These are phyloP conservation scores for Xylaria multiplex DNA, from an alignment of 2,329 filamentous ascomycete species.

Conservation along the genomic window DNA sequence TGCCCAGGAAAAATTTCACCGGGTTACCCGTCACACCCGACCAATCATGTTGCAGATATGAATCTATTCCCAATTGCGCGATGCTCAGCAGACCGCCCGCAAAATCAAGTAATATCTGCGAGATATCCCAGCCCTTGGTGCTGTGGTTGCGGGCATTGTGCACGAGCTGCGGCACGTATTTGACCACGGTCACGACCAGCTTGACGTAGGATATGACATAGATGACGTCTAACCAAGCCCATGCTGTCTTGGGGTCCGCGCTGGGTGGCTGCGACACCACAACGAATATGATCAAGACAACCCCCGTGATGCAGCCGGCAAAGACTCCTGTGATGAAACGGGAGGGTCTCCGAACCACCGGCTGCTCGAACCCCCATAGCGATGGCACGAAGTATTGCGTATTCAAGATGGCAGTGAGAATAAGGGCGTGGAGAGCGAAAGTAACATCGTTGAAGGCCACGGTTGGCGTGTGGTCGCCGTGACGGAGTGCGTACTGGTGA, in stretches of 20 bases:
- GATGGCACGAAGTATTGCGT: slow-evolving; percentile 77
- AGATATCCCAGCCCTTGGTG: slow-evolving; percentile 88
- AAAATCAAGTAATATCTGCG: slow-evolving; percentile 85
- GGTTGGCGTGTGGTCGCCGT: slow-evolving; percentile 80
- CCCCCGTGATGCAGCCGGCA: slow-evolving; percentile 71
- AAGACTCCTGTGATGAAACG: slow-evolving; percentile 74
- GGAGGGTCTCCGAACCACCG: slow-evolving; percentile 65
- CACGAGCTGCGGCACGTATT: slow-evolving; percentile 89
- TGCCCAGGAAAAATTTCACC: slow-evolving; percentile 86
- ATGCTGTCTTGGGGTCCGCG: slow-evolving; percentile 57
- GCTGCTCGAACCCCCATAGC: slow-evolving; percentile 78
- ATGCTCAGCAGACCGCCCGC: slow-evolving; percentile 83
- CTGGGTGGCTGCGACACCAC: slow-evolving; percentile 50
- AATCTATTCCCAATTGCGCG: slow-evolving; percentile 84
- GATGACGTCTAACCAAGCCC: slow-evolving; percentile 71
- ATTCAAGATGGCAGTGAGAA: slow-evolving; percentile 77
- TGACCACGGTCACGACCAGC: slow-evolving; percentile 85
- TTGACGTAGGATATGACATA: slow-evolving; percentile 87
- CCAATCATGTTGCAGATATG: slow-evolving; percentile 86
- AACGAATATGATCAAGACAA: slow-evolving; percentile 60
- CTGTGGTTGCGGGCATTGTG: slow-evolving; percentile 86
- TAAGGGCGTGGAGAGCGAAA: slow-evolving; percentile 83
- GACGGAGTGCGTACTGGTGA: slow-evolving; percentile 82
- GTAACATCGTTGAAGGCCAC: slow-evolving; percentile 90
- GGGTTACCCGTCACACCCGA: slow-evolving; percentile 90